Conservation (phyloP, 2,329 filamentous ascomycete genomes). For the Fusarium nurragi region DNA sequence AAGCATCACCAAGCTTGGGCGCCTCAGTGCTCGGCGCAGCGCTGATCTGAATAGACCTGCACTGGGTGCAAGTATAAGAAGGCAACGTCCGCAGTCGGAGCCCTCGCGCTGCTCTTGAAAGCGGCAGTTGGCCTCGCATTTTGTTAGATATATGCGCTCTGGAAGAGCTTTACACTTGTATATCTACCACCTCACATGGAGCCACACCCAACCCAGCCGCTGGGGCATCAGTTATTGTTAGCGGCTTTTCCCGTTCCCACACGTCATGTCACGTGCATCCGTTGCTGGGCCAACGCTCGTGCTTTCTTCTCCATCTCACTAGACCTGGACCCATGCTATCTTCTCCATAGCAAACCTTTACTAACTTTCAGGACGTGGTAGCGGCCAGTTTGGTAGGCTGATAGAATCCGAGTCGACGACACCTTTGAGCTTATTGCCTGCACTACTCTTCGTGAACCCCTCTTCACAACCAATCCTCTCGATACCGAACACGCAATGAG, state of each 20-base stretch:
- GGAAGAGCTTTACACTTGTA: slow-evolving; percentile 32
- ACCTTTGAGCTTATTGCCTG: slow-evolving; percentile 21
- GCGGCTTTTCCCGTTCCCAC: slow-evolving; percentile 49
- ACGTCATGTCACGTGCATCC: slow-evolving; percentile 39
- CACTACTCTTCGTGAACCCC: slow-evolving; percentile 11
- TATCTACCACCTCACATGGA: slow-evolving; percentile 25
- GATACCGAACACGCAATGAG: slow-evolving; percentile 56
- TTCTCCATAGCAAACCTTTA: slow-evolving; percentile 33
- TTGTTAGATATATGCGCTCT: slow-evolving; percentile 40
- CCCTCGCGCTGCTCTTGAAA: slow-evolving; percentile 50
- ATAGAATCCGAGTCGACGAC: slow-evolving; percentile 31
- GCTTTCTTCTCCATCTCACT: slow-evolving; percentile 17
- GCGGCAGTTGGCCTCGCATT: slow-evolving; percentile 57
- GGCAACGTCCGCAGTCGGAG: slow-evolving; percentile 44
- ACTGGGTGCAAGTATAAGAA: slow-evolving; percentile 62
- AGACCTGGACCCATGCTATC: slow-evolving; percentile 25
- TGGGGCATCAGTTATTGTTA: slow-evolving; percentile 28
- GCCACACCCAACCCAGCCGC: slow-evolving; percentile 1
- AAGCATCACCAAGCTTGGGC: slow-evolving; percentile 63
- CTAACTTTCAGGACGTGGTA: slow-evolving; percentile 36
- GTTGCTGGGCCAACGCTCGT: slow-evolving; percentile 44
- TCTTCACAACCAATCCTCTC: slow-evolving; percentile 21
- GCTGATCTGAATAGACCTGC: slow-evolving; percentile 70
- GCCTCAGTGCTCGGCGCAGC: slow-evolving; percentile 67
- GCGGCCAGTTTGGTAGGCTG: slow-evolving; percentile 42